Percentiles rank a stretch among this genome's conserved stretches.
Conservation (phyloP, 768 basidiomycete genomes). For the Boletus subparvulus region DNA sequence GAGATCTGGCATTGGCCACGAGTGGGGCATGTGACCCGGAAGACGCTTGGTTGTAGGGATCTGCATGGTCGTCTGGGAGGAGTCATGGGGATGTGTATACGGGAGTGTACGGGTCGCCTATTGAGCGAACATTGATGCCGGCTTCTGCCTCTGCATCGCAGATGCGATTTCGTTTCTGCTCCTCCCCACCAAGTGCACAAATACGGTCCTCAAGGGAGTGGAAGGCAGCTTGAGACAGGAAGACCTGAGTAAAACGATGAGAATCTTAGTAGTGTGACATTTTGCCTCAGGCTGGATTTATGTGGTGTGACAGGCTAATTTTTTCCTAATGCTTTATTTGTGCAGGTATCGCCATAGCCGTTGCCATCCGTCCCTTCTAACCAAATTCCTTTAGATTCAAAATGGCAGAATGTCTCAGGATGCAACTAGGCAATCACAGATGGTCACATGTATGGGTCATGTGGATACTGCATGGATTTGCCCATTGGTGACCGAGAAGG, state of each 20-base stretch:
- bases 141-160: conserved; percentile 73
- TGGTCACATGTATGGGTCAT: no score
- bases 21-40: conserved; percentile 72
- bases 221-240: conserved; percentile 33
- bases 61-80: conserved; percentile 23
- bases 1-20: no score
- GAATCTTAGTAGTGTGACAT: background rate
- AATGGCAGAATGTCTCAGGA: no score
- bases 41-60: conserved; percentile 44
- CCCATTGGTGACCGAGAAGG: no score
- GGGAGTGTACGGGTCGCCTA: conserved; percentile 73
- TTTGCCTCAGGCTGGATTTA: no score
- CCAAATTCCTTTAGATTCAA: no score
- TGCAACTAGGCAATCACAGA: no score
- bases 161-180: conserved; percentile 75
- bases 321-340: no score
- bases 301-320: no score
- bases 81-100: conserved; percentile 35
- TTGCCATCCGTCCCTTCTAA: no score
- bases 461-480: no score
- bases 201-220: conserved; percentile 87
- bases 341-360: no score
- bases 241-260: conserved; percentile 31
- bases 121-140: conserved; percentile 55
- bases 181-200: conserved; percentile 78